A percentile compares a stretch with the other conserved stretches of the same genome.
These are phyloP conservation scores for Cicer pinnatifidum DNA, from an alignment of 306 rosid species.

Conservation along the genomic window DNA sequence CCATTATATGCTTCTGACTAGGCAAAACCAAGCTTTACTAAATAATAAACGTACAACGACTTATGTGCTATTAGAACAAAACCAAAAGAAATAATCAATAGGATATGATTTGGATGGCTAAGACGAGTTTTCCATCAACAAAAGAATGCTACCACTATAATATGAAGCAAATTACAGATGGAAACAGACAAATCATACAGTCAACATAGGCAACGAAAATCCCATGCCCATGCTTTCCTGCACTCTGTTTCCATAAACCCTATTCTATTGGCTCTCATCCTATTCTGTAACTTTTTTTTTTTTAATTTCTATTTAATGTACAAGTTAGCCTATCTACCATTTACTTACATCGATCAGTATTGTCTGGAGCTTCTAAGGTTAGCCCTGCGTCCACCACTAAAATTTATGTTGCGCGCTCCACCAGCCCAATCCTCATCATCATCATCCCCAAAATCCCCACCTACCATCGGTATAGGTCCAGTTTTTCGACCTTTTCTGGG, in stretches of 20 bases:
- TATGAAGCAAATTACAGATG: slow-evolving; percentile 55
- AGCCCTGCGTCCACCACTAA: slow-evolving; percentile 74
- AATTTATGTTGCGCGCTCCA: slow-evolving; percentile 58
- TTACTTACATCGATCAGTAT: slow-evolving; percentile 65
- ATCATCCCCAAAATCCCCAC: slow-evolving; percentile 62
- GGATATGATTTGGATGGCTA: slow-evolving; percentile 19
- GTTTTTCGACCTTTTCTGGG: slow-evolving; percentile 76
- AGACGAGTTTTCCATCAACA: slow-evolving; percentile 48
- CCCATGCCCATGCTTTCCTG: slow-evolving; percentile 49
- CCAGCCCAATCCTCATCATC: slow-evolving; percentile 62
- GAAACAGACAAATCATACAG: slow-evolving; percentile 53
- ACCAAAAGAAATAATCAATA: slow-evolving; percentile 4
- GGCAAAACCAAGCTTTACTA: no score
- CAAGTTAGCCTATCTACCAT: slow-evolving; percentile 89
- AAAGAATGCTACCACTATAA: slow-evolving; percentile 68
- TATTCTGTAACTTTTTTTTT: slow-evolving; percentile 41
- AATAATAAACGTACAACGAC: no score
- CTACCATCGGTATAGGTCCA: slow-evolving; percentile 41
- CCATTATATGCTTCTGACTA: no score
- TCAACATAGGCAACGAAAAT: slow-evolving; percentile 38
- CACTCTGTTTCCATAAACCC: slow-evolving; percentile 55
- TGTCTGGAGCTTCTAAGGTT: slow-evolving; percentile 69
- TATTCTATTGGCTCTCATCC: slow-evolving; percentile 48
- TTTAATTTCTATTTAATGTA: slow-evolving; percentile 71
- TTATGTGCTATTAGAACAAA: background rate